These are phyloP conservation scores for Petasospora fabianii DNA, from an alignment of 1,139 yeast genomes.

Conservation along the genomic window DNA sequence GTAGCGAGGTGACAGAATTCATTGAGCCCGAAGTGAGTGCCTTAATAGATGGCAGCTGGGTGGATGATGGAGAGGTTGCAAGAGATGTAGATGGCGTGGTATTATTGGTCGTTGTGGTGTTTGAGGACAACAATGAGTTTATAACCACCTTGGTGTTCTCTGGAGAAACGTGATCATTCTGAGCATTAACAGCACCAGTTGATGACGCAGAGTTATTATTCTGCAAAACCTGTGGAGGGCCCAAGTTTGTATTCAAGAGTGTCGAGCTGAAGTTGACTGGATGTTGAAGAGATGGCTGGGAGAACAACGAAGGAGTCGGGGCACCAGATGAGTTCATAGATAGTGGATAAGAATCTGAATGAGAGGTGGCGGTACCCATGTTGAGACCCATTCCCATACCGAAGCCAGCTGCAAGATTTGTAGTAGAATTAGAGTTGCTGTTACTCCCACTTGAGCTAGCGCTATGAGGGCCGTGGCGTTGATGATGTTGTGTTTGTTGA, in stretches of 20 bases:
- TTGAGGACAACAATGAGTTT: conserved; percentile 12
- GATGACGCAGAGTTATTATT: no score
- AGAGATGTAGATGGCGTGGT: conserved; percentile 16
- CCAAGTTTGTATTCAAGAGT: neutral
- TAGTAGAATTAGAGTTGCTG: conserved; percentile 8
- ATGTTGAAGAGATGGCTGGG: neutral
- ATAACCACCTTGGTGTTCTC: conserved; percentile 8
- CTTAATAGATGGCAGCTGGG: conserved; percentile 21
- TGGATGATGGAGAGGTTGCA: conserved; percentile 13
- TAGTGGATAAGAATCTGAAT: neutral
- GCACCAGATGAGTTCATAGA: conserved; percentile 2
- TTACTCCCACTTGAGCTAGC: conserved; percentile 7
- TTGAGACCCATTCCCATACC: conserved; percentile 8
- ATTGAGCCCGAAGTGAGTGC: conserved; percentile 1
- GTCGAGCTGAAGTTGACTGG: conserved; percentile 4
- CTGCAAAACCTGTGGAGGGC: conserved; percentile 8
- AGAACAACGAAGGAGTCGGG: conserved; percentile 2
- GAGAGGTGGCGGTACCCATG: conserved; percentile 1
- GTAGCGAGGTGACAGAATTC: neutral
- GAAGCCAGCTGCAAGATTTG: conserved; percentile 8
- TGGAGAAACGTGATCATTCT: neutral
- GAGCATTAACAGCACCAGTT: conserved; percentile 6
- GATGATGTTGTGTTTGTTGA: conserved; percentile 1
- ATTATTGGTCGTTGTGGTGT: conserved; percentile 9
- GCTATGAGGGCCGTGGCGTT: conserved; percentile 1